Base-by-base conservation (phyloP, 1,284 basidiomycete species). In the Rhizoctonia solani region DNA sequence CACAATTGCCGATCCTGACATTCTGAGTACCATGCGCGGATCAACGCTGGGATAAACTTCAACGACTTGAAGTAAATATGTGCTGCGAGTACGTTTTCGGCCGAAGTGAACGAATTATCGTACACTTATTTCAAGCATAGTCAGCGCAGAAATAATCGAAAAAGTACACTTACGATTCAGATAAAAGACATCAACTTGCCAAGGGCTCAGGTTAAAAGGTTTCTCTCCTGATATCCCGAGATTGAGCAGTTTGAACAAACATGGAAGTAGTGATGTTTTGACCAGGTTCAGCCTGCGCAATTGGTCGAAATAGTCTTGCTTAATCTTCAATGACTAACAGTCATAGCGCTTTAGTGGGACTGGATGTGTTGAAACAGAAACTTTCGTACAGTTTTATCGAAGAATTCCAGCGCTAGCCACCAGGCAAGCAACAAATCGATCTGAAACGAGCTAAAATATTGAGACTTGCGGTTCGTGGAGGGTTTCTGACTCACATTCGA, bases 1-100 rank as follows among this genome's bases (percentile, higher is more conserved):
- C 88, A 89, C 1, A 98, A 83, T 74, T 95, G 92, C 16, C 91
- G 87, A 76, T 98, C 95, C 73, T 93, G 93, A 78, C 92, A 90
- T 34, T 88, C 88, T 53, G 88, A 83, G 70, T 95, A 89, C 91
- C 94, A 98, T 29, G 81, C 81, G 58, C 95, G 86, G 66, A 98
- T 85, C 27, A 95, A 82, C 0, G 90, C 89, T 0, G 95, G 93
- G 16, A 95, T 83, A 13, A 86, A 86, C 6, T 91, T 83, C 6
- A 98, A 82, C 0, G 92, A 84, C 21, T 91, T 87, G 76, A 94
- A 94, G 77, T 92, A 98, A 4, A 98, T 81, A 74, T 98, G 93
- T 0, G 92, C 92, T 1, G 92, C 88, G 13, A 99, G 80, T 1
- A 95, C 83, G 14, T 82, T 83, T 29, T 90, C 78, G 69, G 87